These are phyloP conservation scores for Ceratocystis eucalypticola DNA, from an alignment of 2,329 filamentous ascomycete species.

Conservation along the genomic window DNA sequence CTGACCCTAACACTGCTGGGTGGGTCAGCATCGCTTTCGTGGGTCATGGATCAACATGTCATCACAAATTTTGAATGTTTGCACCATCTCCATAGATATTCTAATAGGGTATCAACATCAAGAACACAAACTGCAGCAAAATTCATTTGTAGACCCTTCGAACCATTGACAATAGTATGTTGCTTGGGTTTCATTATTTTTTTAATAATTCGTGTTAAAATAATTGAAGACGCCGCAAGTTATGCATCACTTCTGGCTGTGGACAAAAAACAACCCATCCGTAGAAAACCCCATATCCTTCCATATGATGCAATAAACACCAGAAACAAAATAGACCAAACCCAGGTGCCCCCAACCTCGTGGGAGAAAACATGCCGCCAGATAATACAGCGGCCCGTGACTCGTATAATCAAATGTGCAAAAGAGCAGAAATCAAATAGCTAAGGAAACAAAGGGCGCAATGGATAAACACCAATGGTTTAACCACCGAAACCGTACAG, in stretches of 20 bases:
- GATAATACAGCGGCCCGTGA: constrained; percentile 17
- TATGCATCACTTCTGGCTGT: constrained; percentile 18
- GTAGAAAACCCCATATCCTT: constrained; percentile 28
- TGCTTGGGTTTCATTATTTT: background rate
- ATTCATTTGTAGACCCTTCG: no score
- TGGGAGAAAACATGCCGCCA: constrained; percentile 18
- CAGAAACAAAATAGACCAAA: constrained; percentile 31
- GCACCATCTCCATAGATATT: no score
- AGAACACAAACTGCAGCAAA: no score
- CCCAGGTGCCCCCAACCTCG: constrained; percentile 22
- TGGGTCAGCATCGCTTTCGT: no score
- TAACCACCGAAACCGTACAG: constrained; percentile 87
- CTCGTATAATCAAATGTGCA: constrained; percentile 22
- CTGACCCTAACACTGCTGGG: no score
- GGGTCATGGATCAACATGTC: no score
- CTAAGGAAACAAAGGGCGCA: constrained; percentile 19
- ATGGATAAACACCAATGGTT: constrained; percentile 24
- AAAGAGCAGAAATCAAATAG: background rate
- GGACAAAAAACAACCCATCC: constrained; percentile 20
- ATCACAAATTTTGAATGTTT: no score
- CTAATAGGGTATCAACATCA: no score
- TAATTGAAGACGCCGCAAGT: constrained; percentile 16
- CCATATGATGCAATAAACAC: constrained; percentile 33
- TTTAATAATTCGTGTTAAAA: constrained; percentile 8
- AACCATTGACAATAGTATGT: no score